phyloP scores from a whole-genome alignment of 164 flowering plant genomes.

The Annona cherimola region DNA sequence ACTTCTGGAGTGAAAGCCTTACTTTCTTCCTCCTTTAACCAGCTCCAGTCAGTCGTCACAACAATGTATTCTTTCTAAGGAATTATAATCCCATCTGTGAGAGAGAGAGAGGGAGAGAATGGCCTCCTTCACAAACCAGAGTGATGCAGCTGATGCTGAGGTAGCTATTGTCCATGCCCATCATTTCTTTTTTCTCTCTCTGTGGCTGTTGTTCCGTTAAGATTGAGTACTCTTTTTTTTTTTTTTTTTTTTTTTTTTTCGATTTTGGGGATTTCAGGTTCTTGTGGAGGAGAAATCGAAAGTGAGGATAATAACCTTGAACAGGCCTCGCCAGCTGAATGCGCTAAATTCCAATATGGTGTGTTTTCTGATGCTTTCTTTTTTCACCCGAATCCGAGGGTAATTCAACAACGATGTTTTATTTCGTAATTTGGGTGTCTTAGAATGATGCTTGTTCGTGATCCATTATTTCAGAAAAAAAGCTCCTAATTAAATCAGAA shows the following conservation, averaged over 20 bases:
- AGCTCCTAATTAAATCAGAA: too few species aligned
- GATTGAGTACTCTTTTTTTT: too few species aligned
- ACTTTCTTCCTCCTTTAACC: too few species aligned
- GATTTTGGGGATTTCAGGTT: slow-evolving; percentile 34
- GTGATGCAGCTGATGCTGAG: background rate
- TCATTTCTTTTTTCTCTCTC: too few species aligned
- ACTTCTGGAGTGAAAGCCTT: too few species aligned
- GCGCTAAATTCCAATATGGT: slow-evolving; percentile 73
- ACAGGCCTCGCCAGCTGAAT: slow-evolving; percentile 80
- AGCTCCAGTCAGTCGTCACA: too few species aligned
- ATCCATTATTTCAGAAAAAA: too few species aligned
- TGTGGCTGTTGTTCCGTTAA: background rate
- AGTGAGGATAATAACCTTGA: slow-evolving; percentile 42
- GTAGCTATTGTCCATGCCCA: background rate
- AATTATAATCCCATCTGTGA: too few species aligned
- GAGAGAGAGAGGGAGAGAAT: background rate
- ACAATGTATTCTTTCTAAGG: too few species aligned
- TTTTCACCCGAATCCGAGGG: background rate
- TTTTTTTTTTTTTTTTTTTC: background rate
- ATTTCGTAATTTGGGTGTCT: background rate
- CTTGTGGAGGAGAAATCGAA: slow-evolving; percentile 43
- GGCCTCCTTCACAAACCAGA: background rate
- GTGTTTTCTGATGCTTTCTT: slow-evolving; percentile 6
- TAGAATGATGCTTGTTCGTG: background rate
- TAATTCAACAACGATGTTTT: background rate